Percentiles rank a stretch among this genome's conserved stretches.
These are phyloP conservation scores for Pythium volutum DNA, from an alignment of 352 stramenopile species.

Conservation along the genomic window DNA sequence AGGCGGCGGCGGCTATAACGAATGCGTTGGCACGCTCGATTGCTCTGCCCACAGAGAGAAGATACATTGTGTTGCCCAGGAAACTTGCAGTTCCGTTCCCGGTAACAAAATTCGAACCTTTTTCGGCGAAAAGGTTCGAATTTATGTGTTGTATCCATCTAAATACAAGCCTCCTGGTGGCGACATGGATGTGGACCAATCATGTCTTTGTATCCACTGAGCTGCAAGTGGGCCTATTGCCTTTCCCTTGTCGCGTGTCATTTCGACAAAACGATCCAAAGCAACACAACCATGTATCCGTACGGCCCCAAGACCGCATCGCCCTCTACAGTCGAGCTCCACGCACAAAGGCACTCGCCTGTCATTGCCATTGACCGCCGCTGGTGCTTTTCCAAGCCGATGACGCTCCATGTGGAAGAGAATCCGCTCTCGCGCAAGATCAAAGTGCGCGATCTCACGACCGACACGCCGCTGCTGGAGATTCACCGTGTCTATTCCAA, in stretches of 20 bases:
- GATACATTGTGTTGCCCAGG: no score
- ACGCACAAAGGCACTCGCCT: not conserved
- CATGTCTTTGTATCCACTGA: conserved; percentile 1
- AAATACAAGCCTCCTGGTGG: not conserved
- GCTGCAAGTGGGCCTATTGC: no score
- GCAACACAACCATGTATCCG: conserved; percentile 2
- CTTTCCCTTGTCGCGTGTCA: not conserved
- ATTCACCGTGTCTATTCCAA: conserved; percentile 4
- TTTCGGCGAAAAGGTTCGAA: not conserved
- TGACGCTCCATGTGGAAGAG: conserved; percentile 11
- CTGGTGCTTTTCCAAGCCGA: conserved; percentile 1
- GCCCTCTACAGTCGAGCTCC: not conserved
- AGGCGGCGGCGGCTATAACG: no score
- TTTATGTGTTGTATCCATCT: not conserved
- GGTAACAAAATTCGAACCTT: not conserved
- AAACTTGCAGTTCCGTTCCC: no score
- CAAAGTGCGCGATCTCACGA: not conserved
- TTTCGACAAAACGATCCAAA: not conserved
- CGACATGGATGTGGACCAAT: not conserved
- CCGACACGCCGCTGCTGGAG: conserved; percentile 1
- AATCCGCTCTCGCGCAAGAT: conserved; percentile 12
- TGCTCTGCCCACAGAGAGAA: no score
- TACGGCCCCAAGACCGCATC: not conserved
- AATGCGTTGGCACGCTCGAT: no score
- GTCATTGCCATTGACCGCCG: conserved; percentile 7